These are phyloP conservation scores for Centella asiatica DNA, from an alignment of 129 eudicot genomes.

Conservation along the genomic window DNA sequence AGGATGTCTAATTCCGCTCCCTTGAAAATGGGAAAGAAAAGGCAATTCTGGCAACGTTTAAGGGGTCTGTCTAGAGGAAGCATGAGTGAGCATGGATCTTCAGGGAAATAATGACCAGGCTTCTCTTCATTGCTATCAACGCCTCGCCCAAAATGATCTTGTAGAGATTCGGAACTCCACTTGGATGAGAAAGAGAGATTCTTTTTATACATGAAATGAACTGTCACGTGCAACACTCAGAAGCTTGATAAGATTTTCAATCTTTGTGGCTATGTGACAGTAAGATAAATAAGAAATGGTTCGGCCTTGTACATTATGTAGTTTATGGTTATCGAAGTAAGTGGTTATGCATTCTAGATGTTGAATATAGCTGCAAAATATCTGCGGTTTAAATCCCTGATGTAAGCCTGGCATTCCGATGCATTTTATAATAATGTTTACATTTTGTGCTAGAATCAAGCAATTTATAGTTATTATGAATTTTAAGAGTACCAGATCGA, in stretches of 20 bases:
- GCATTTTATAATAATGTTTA: too few species aligned
- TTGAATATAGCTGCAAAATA: not conserved
- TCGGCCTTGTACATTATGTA: too few species aligned
- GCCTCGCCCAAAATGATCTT: conserved; percentile 7
- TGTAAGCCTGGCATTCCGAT: too few species aligned
- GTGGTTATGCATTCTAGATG: not conserved
- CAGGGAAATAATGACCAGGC: conserved; percentile 12
- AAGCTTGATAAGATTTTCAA: too few species aligned
- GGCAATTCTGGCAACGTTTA: conserved; percentile 54
- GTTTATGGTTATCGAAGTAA: not conserved
- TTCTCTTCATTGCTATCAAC: not conserved
- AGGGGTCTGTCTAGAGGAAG: conserved; percentile 65
- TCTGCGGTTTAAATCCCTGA: not conserved
- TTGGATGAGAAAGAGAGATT: not conserved
- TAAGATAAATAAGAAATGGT: too few species aligned
- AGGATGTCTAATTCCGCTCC: conserved; percentile 78
- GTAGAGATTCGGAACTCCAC: not conserved
- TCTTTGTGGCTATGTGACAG: too few species aligned
- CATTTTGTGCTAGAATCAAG: too few species aligned
- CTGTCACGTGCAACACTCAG: too few species aligned
- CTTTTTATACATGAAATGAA: not conserved
- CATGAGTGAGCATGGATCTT: conserved; percentile 56
- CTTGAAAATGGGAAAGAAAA: conserved; percentile 47
- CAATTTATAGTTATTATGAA: too few species aligned
- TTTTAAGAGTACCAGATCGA: too few species aligned